Evolutionary conservation across 2,329 filamentous ascomycete species (phyloP).

Genomic region (Aspergillus fischeri): DNA sequence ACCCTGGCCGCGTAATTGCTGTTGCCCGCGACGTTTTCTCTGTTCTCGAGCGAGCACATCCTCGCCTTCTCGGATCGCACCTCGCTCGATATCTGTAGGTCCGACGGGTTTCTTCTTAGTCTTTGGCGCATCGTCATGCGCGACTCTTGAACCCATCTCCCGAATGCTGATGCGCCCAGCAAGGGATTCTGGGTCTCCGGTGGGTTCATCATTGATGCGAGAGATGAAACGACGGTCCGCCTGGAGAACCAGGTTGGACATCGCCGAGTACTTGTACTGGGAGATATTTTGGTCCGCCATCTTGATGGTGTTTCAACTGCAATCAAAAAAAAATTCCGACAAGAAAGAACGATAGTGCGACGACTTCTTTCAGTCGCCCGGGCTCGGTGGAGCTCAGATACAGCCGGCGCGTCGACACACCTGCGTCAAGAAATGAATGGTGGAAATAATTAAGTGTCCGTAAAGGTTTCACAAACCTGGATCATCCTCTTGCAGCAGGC

Average conservation of each 20-base stretch:
- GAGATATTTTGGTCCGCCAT: slow-evolving; percentile 78
- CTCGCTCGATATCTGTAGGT: slow-evolving; percentile 68
- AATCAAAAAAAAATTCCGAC: slow-evolving; percentile 10
- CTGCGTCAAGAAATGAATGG: slow-evolving; percentile 23
- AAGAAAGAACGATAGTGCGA: slow-evolving; percentile 20
- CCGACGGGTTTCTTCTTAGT: slow-evolving; percentile 68
- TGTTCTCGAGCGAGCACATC: slow-evolving; percentile 81
- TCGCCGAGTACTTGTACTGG: slow-evolving; percentile 98
- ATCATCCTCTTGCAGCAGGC: slow-evolving; percentile 33
- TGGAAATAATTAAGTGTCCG: slow-evolving; percentile 18
- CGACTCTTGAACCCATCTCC: slow-evolving; percentile 87
- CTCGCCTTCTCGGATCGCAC: slow-evolving; percentile 71
- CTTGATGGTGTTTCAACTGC: slow-evolving; percentile 26
- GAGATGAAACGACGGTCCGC: slow-evolving; percentile 95
- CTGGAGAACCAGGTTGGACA: slow-evolving; percentile 99
- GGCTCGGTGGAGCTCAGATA: slow-evolving; percentile 31
- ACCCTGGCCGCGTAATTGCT: slow-evolving; percentile 66
- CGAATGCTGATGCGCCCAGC: slow-evolving; percentile 88
- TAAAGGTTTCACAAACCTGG: slow-evolving; percentile 33
- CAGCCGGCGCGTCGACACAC: slow-evolving; percentile 31
- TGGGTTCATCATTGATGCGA: slow-evolving; percentile 87
- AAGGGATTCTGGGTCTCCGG: slow-evolving; percentile 94
- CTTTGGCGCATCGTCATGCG: slow-evolving; percentile 74
- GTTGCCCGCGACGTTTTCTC: slow-evolving; percentile 72
- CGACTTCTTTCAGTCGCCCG: slow-evolving; percentile 23